Base-by-base conservation (phyloP, 1,284 basidiomycete genomes). In the Ceratobasidium sp. region DNA sequence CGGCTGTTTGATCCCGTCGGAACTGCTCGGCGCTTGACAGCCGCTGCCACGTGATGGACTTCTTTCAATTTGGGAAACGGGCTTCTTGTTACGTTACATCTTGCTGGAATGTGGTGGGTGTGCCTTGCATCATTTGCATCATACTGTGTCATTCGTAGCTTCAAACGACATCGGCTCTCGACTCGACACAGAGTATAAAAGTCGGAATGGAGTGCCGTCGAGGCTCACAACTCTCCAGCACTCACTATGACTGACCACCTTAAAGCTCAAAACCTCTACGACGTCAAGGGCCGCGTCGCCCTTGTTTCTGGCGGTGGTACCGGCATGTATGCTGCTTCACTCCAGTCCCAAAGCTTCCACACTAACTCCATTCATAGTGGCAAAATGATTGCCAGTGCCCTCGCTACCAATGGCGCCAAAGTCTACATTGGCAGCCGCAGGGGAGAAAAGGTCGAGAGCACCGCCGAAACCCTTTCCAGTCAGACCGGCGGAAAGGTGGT, bases 351-450 rank as follows among this genome's bases (percentile, higher is more conserved):
- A 29, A 27, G 3, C 50, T 10, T 13, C 20, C 17, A 27, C 5
- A 53, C 20, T 15, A 8, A 31, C 29, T 53, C 27, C 17, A 22
- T 42, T 35, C 3, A 35, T 25, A 73, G 89, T 52, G 82, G 82
- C 7, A 77, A 87, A 70, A 89, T 89, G 86, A 91, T 92, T 69
- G 82, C 91, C 3, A 82, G 84, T 64, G 90, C 89, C 3, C 82
- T 94, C 17, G 90, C 90, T 12, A 84, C 85, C 29, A 90, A 88
- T 73, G 91, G 91, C 1, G 91, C 92, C n/a, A 90, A 87, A 73
- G 92, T 93, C 20, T 94, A 94, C 77, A 90, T 94, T 74, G 86
- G 85, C 1, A 88, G 88, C 10, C 81, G 90, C 56, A 82, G 90
- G 55, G 76, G 82, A 53, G 84, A 88, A 6, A 85, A 89, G 1